Conservation (phyloP, 73 alveolate genomes). For the Paramecium octaurelia region DNA sequence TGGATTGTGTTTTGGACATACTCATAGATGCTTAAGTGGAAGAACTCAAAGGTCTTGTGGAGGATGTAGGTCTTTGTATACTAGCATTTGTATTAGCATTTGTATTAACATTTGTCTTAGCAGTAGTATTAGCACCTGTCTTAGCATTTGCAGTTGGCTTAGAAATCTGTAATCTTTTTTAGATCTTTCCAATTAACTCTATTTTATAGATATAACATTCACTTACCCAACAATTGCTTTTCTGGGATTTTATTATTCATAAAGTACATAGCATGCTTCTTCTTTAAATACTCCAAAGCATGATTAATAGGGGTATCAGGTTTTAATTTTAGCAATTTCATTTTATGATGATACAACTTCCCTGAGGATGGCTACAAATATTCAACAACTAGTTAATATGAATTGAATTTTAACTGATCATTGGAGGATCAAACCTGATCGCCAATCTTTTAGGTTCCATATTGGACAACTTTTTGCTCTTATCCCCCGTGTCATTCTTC, state of each 20-base stretch:
- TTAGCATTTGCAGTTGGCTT: not conserved
- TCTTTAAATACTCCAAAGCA: slow-evolving; percentile 80
- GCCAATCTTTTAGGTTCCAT: slow-evolving; percentile 67
- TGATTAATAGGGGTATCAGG: slow-evolving; percentile 77
- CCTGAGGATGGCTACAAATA: slow-evolving; percentile 89
- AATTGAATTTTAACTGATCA: slow-evolving; percentile 51
- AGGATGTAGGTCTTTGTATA: not conserved
- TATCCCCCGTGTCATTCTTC: not conserved
- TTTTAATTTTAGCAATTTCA: slow-evolving; percentile 83
- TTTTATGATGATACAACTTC: slow-evolving; percentile 93
- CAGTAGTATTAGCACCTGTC: not conserved
- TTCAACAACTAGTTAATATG: not conserved
- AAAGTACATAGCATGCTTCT: slow-evolving; percentile 84
- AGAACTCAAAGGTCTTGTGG: not conserved
- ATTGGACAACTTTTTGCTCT: not conserved
- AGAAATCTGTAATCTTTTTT: not conserved
- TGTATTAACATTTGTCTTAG: too few species aligned
- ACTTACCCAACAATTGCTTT: slow-evolving; percentile 52
- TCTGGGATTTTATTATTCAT: slow-evolving; percentile 65
- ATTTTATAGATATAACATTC: not conserved
- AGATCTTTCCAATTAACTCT: slow-evolving; percentile 59
- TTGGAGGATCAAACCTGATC: slow-evolving; percentile 91
- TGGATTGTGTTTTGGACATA: not conserved
- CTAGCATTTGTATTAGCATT: not conserved
- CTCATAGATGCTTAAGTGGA: not conserved